These are phyloP conservation scores for Porodaedalea pini DNA, from an alignment of 1,284 basidiomycete species.

Conservation along the genomic window DNA sequence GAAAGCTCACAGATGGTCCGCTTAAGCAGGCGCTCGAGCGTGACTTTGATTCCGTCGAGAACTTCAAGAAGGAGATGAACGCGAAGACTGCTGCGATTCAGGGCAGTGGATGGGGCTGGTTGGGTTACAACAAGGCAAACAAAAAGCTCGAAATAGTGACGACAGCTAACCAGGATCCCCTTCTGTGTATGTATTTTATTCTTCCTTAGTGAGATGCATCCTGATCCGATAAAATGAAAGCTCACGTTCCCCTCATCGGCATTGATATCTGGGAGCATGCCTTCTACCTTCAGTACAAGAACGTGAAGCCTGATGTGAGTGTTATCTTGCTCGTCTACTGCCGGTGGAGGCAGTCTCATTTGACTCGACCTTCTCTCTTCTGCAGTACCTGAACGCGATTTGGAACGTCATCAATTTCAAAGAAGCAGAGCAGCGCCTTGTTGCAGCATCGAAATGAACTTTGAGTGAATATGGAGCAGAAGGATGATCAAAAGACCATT, in stretches of 20 bases:
- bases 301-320: conserved; percentile 86
- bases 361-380: background rate
- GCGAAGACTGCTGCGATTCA: conserved; percentile 90
- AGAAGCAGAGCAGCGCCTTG: conserved; percentile 77
- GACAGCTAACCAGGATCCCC: conserved; percentile 95
- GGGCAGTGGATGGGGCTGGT: conserved; percentile 98
- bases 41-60: conserved; percentile 82
- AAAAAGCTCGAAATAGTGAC: conserved; percentile 87
- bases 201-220: background rate
- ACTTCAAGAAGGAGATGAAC: conserved; percentile 78
- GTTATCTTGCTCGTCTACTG: background rate
- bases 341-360: background rate
- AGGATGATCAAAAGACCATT: no score
- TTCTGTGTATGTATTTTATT: conserved; percentile 53
- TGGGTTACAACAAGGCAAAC: conserved; percentile 69
- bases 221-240: conserved; percentile 33
- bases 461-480: no score
- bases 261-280: conserved; percentile 97
- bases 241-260: conserved; percentile 88
- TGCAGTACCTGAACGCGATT: conserved; percentile 84
- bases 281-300: conserved; percentile 90
- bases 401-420: conserved; percentile 94
- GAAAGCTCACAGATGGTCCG: conserved; percentile 65
- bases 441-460: conserved; percentile 40
- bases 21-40: conserved; percentile 80